Percentiles rank a stretch among this genome's conserved stretches.
phyloP scores from a whole-genome alignment of 2,329 filamentous ascomycete genomes.

The Hawksworthiomyces lignivorus region DNA sequence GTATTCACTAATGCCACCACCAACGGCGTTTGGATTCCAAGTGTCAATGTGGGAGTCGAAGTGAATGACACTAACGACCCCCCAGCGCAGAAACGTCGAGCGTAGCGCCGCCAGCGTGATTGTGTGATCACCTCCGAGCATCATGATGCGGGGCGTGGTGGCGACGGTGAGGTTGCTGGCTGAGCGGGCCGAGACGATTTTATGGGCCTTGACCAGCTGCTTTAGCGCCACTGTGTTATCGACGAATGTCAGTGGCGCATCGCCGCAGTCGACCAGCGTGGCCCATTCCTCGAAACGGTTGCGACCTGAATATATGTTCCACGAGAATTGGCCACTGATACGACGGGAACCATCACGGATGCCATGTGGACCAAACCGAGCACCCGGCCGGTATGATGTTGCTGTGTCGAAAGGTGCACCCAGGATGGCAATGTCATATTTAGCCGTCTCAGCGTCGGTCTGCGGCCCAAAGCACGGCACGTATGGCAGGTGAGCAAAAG shows the following conservation, averaged over 20 bases:
- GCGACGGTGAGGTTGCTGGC: neutral
- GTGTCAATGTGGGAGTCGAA: conserved; percentile 56
- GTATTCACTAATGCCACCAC: conserved; percentile 51
- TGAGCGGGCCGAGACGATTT: neutral
- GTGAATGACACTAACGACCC: conserved; percentile 41
- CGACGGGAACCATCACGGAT: too few relatives aligned
- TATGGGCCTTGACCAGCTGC: conserved; percentile 58
- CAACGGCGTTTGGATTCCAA: conserved; percentile 52
- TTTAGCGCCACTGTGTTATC: conserved; percentile 67
- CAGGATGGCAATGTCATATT: conserved; percentile 10
- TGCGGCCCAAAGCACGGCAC: too few relatives aligned
- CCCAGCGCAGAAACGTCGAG: conserved; percentile 2
- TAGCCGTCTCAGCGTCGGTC: too few relatives aligned
- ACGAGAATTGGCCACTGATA: too few relatives aligned
- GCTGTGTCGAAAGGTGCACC: conserved; percentile 9
- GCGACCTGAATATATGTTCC: conserved; percentile 6
- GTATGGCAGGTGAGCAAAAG: too few relatives aligned
- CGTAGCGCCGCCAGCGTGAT: conserved; percentile 9
- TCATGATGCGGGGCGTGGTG: conserved; percentile 4
- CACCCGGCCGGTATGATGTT: conserved; percentile 7
- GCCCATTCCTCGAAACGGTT: conserved; percentile 68
- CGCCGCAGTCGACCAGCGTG: conserved; percentile 67
- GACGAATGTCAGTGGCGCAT: conserved; percentile 68
- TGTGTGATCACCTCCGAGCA: conserved; percentile 10
- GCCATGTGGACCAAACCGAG: conserved; percentile 8